These are phyloP conservation scores for Diaporthe velutina DNA, from an alignment of 2,329 filamentous ascomycete genomes.

Conservation along the genomic window DNA sequence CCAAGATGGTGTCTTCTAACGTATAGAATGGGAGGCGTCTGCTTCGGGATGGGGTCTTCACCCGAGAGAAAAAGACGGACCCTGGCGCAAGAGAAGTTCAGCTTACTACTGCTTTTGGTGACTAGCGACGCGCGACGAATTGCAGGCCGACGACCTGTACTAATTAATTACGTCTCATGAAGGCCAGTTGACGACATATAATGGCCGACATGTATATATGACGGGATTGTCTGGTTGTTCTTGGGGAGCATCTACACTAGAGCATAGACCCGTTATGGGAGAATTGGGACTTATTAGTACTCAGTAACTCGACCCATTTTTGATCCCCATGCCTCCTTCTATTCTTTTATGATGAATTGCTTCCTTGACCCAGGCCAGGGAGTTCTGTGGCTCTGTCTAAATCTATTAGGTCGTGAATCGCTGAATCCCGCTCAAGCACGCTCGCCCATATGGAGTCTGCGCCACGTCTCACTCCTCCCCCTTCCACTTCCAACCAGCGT, in stretches of 20 bases:
- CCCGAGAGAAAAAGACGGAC: constrained; percentile 49
- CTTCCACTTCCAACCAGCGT: constrained; percentile 67
- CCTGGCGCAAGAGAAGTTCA: constrained; percentile 30
- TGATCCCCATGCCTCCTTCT: background rate
- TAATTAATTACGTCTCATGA: constrained; percentile 44
- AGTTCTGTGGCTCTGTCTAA: background rate
- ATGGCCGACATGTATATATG: constrained; percentile 38
- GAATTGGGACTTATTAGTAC: constrained; percentile 26
- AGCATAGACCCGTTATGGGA: constrained; percentile 38
- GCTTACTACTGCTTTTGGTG: constrained; percentile 8
- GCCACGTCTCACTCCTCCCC: constrained; percentile 40
- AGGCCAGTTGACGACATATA: constrained; percentile 32
- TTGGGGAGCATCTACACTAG: constrained; percentile 47
- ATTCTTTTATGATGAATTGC: background rate
- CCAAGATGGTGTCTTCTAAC: constrained; percentile 29
- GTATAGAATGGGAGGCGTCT: constrained; percentile 39
- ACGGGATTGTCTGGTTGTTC: constrained; percentile 50
- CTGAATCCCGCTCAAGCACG: background rate
- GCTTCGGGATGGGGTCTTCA: constrained; percentile 52
- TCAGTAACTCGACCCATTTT: constrained; percentile 13
- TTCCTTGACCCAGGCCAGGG: background rate
- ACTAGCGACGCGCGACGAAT: constrained; percentile 33
- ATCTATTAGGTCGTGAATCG: background rate
- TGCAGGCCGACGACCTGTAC: constrained; percentile 27
- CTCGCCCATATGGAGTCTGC: background rate